Evolutionary conservation across 1,284 basidiomycete genomes (phyloP).

Genomic region (Ustilago tritici): DNA sequence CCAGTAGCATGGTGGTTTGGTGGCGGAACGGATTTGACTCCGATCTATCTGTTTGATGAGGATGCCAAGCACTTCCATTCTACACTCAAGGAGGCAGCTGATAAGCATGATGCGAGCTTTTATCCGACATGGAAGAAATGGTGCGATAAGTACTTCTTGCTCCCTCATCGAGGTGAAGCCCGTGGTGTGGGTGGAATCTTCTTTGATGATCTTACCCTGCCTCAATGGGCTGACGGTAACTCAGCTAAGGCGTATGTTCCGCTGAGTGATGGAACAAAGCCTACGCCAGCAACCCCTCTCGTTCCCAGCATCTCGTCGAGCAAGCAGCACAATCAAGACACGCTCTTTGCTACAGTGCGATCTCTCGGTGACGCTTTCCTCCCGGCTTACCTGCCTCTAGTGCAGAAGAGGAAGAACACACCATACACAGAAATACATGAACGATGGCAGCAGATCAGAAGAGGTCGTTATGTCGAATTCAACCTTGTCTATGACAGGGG

Average conservation of each 20-base stretch:
- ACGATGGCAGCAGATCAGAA: constrained; percentile 64
- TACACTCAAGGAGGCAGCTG: constrained; percentile 82
- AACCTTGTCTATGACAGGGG: constrained; percentile 69
- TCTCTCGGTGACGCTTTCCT: constrained; percentile 66
- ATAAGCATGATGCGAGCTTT: constrained; percentile 78
- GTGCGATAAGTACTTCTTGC: constrained; percentile 98
- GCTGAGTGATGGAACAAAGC: constrained; percentile 53
- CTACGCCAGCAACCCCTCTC: constrained; percentile 19
- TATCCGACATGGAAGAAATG: constrained; percentile 89
- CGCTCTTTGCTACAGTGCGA: constrained; percentile 64
- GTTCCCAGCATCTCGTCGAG: constrained; percentile 40
- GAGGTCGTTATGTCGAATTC: constrained; percentile 68
- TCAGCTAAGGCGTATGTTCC: constrained; percentile 48
- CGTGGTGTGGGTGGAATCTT: constrained; percentile 95
- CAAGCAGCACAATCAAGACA: constrained; percentile 56
- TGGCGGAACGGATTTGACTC: constrained; percentile 95
- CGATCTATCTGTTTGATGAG: constrained; percentile 88
- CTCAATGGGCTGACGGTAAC: constrained; percentile 34
- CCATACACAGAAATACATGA: constrained; percentile 51
- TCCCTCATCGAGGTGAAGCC: constrained; percentile 89
- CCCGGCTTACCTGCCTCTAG: constrained; percentile 65
- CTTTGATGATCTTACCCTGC: constrained; percentile 77
- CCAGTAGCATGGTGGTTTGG: constrained; percentile 96
- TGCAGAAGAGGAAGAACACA: constrained; percentile 57
- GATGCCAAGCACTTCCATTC: constrained; percentile 90